phyloP scores from a whole-genome alignment of 768 basidiomycete species.

The Termitomyces sp. region DNA sequence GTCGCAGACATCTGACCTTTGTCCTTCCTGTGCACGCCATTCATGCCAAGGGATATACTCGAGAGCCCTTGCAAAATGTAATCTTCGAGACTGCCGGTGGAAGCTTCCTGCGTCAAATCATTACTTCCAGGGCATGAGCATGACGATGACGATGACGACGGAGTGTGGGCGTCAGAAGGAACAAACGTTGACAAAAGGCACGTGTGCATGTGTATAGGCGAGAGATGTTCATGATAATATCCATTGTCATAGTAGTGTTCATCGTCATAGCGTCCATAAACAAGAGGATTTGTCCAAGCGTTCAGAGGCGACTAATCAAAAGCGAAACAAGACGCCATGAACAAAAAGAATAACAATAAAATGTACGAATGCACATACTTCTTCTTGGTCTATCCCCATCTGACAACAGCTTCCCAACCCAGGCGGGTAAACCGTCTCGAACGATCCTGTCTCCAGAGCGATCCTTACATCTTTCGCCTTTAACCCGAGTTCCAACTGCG shows the following conservation, averaged over 20 bases:
- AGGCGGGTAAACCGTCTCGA: neutral
- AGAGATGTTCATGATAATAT: neutral
- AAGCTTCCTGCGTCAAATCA: neutral
- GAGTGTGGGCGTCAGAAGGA: neutral
- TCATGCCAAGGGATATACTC: neutral
- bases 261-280: neutral
- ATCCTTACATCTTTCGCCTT: slow-evolving; percentile 1
- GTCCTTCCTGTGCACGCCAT: neutral
- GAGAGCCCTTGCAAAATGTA: neutral
- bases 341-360: neutral
- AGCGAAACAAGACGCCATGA: neutral
- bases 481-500: neutral
- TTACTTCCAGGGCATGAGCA: neutral
- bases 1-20: neutral
- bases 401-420: neutral
- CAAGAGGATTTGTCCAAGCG: neutral
- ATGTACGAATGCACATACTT: neutral
- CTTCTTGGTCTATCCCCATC: neutral
- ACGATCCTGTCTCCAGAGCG: neutral
- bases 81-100: neutral
- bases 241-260: neutral
- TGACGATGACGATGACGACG: neutral
- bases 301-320: neutral
- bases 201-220: neutral
- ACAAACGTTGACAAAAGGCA: neutral